Base-by-base conservation (phyloP, 2,329 filamentous ascomycete genomes). In the Pochonia chlamydosporia region DNA sequence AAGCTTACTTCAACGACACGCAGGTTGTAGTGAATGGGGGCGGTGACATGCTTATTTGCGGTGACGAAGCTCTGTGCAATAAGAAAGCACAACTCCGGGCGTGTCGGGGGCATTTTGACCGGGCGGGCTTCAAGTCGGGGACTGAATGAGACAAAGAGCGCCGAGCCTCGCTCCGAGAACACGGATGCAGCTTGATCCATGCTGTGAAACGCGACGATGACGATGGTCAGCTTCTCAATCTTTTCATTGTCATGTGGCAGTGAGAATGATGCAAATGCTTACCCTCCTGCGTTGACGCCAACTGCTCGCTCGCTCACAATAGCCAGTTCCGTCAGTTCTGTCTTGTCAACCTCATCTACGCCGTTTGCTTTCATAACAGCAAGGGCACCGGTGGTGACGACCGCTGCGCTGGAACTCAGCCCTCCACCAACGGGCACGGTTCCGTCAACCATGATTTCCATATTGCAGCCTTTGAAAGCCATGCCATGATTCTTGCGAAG, bases 131-230 rank as follows among this genome's bases (percentile, higher is more conserved):
- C 76, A 44, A 99, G 84, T 16, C 73, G 75, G 3, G 93, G 93
- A 53, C 82, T 82, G 71, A 99, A 99, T 9, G 85, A 87, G 50
- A 96, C 92, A 63, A 95, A 91, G 37, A 96, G 80, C 9, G 93
- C 90, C 33, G 87, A 88, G 43, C 89, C 91, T 54, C 84, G 83
- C 59, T 89, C 78, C 1, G 90, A 92, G 68, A 99, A 93, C 53
- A 99, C 92, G 0, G 92, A 97, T 28, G 93, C 93, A 13, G 90
- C 85, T 71, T 99, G 93, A 62, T 99, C 93, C 93, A 99, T 97
- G 47, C 91, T 89, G 52, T 51, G 24, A 48, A 37, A 1, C 48
- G 24, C 25, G 53, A 68, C 53, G 35, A 13, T 46, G 10, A 25
- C 25, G 53, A 68, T 53, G 35, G 11, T 46, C 11, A 25, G 30